A percentile compares a stretch with the other conserved stretches of the same genome.
phyloP scores from a whole-genome alignment of 2,329 filamentous ascomycete species.

The Alternaria sp. region DNA sequence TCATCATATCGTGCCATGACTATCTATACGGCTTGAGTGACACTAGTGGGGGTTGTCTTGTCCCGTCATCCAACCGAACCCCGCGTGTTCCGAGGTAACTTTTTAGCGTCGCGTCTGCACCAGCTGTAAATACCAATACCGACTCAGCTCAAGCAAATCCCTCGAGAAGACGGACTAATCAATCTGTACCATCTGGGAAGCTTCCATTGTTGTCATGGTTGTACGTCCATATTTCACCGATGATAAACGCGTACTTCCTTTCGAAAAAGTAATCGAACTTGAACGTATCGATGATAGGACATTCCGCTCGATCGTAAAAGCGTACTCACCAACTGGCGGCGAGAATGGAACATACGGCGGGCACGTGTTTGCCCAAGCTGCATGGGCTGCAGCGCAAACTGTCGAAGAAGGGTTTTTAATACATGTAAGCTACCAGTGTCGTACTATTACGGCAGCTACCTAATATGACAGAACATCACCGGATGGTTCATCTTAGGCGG shows the following conservation, averaged over 20 bases:
- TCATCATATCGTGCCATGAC: neutral
- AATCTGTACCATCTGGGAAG: neutral
- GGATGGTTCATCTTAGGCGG: slow-evolving; percentile 62
- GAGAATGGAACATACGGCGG: slow-evolving; percentile 61
- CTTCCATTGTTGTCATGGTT: slow-evolving; percentile 24
- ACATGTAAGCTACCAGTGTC: slow-evolving; percentile 51
- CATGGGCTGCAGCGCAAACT: slow-evolving; percentile 64
- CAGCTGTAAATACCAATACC: neutral
- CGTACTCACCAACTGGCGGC: slow-evolving; percentile 54
- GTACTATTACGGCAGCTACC: neutral
- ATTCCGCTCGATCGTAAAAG: slow-evolving; percentile 51
- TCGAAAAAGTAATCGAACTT: slow-evolving; percentile 53
- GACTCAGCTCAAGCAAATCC: neutral
- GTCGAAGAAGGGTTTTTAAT: slow-evolving; percentile 60
- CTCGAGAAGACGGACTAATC: neutral
- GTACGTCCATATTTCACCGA: slow-evolving; percentile 39
- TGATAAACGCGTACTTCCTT: slow-evolving; percentile 43
- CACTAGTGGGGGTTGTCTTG: neutral
- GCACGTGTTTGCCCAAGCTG: slow-evolving; percentile 66
- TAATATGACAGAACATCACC: slow-evolving; percentile 56
- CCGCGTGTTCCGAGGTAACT: slow-evolving; percentile 11
- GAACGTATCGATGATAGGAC: slow-evolving; percentile 53
- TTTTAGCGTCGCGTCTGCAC: neutral
- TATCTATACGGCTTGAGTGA: neutral
- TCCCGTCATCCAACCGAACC: neutral